phyloP scores from a whole-genome alignment of 1,284 basidiomycete genomes.

The Dichomitus squalens region DNA sequence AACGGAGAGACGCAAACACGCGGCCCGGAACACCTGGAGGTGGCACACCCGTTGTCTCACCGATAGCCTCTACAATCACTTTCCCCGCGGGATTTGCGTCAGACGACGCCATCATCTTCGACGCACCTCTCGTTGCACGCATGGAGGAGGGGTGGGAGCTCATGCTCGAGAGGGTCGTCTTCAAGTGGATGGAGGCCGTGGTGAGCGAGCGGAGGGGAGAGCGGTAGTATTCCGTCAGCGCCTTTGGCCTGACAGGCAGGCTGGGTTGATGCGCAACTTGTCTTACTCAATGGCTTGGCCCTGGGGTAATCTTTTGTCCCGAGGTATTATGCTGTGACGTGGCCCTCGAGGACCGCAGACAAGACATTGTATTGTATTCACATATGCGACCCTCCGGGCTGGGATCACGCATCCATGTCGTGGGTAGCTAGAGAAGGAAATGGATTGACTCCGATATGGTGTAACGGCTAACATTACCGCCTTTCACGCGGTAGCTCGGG shows the following conservation, averaged over 20 bases:
- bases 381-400: too few relatives aligned
- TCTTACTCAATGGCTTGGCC: too few relatives aligned
- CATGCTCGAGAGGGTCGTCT: conserved; percentile 68
- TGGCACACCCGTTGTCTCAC: conserved; percentile 33
- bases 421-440: too few relatives aligned
- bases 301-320: too few relatives aligned
- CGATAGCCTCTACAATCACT: conserved; percentile 30
- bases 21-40: conserved; percentile 22
- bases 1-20: conserved; percentile 15
- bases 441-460: conserved; percentile 26
- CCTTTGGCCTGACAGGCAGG: too few relatives aligned
- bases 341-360: too few relatives aligned
- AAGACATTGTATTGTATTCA: too few relatives aligned
- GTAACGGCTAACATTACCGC: conserved; percentile 29
- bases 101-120: conserved; percentile 57
- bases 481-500: conserved; percentile 67
- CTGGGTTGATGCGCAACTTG: too few relatives aligned
- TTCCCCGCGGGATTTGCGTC: conserved; percentile 28
- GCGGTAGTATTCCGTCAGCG: conserved; percentile 18
- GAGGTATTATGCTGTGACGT: too few relatives aligned
- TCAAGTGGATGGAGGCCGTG: conserved; percentile 69
- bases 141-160: conserved; percentile 78
- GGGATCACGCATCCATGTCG: too few relatives aligned
- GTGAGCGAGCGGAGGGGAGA: conserved; percentile 65
- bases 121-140: conserved; percentile 72